Conservation (phyloP, 2,329 filamentous ascomycete species). For the Fusarium palustre region DNA sequence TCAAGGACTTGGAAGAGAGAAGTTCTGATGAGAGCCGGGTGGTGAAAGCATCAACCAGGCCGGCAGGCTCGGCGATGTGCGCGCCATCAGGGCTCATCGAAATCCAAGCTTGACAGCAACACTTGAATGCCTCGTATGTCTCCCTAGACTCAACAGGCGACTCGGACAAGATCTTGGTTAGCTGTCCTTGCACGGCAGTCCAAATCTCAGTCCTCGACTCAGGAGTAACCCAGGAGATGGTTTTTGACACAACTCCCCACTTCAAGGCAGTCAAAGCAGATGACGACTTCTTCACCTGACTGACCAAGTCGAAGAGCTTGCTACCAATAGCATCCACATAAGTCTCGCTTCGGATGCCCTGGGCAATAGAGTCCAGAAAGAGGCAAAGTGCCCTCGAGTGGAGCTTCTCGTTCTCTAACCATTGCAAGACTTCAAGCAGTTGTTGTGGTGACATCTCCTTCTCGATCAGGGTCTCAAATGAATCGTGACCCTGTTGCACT, state of each 20-base stretch:
- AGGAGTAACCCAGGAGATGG: slow-evolving; percentile 51
- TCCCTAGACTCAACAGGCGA: slow-evolving; percentile 51
- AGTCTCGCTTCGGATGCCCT: slow-evolving; percentile 57
- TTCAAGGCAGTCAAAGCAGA: slow-evolving; percentile 52
- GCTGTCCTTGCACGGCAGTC: slow-evolving; percentile 48
- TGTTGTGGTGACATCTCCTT: slow-evolving; percentile 60
- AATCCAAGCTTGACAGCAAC: slow-evolving; percentile 54
- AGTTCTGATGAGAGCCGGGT: slow-evolving; percentile 50
- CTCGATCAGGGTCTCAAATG: slow-evolving; percentile 52
- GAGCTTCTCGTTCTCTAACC: slow-evolving; percentile 53
- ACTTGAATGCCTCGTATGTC: slow-evolving; percentile 57
- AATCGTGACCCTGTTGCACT: slow-evolving; percentile 30
- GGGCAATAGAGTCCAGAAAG: slow-evolving; percentile 57
- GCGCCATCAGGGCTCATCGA: slow-evolving; percentile 54
- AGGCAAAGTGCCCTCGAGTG: slow-evolving; percentile 53
- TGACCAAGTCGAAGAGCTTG: slow-evolving; percentile 54
- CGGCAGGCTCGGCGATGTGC: slow-evolving; percentile 47
- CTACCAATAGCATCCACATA: slow-evolving; percentile 57
- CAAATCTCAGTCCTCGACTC: slow-evolving; percentile 51
- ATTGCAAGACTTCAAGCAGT: slow-evolving; percentile 57
- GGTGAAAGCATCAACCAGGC: slow-evolving; percentile 51
- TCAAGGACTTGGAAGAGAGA: slow-evolving; percentile 39
- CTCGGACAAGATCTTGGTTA: slow-evolving; percentile 51
- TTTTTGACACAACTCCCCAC: slow-evolving; percentile 56
- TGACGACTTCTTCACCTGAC: slow-evolving; percentile 47